Evolutionary conservation across 768 basidiomycete species (phyloP).

Genomic region (Tubosaeta sp.): DNA sequence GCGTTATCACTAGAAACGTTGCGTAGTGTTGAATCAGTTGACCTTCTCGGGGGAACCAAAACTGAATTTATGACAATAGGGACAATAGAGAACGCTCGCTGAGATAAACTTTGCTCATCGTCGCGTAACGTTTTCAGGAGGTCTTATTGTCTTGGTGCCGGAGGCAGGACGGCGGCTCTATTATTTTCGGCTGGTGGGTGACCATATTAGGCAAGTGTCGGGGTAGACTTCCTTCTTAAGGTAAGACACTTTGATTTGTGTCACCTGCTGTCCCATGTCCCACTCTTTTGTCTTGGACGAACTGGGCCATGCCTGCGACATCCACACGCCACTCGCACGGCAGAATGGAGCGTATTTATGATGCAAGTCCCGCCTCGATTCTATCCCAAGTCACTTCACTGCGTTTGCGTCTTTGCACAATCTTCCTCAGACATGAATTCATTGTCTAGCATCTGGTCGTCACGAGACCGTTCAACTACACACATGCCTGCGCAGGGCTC

Average conservation of each 20-base stretch:
- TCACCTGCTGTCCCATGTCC: neutral
- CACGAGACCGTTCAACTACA: slow-evolving; percentile 1
- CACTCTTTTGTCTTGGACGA: slow-evolving; percentile 30
- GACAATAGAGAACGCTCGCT: slow-evolving; percentile 22
- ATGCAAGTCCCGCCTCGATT: neutral
- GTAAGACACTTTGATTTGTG: neutral
- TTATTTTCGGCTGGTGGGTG: neutral
- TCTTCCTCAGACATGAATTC: slow-evolving; percentile 11
- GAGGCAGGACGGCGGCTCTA: neutral
- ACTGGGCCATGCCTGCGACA: slow-evolving; percentile 8
- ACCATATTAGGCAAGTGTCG: slow-evolving; percentile 4
- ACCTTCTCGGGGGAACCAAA: slow-evolving; percentile 1
- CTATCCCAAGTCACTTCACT: slow-evolving; percentile 12
- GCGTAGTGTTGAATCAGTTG: neutral
- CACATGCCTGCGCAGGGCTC: slow-evolving; percentile 13
- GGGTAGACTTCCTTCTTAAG: slow-evolving; percentile 7
- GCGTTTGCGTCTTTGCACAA: neutral
- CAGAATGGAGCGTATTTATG: slow-evolving; percentile 24
- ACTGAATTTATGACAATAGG: slow-evolving; percentile 18
- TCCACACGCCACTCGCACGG: slow-evolving; percentile 7
- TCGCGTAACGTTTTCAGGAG: slow-evolving; percentile 12
- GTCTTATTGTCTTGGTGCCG: slow-evolving; percentile 25
- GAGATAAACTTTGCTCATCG: slow-evolving; percentile 11
- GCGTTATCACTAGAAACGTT: neutral
- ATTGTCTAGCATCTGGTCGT: slow-evolving; percentile 9